These are phyloP conservation scores for Passiflora organensis DNA, from an alignment of 345 rosid genomes.

Conservation along the genomic window DNA sequence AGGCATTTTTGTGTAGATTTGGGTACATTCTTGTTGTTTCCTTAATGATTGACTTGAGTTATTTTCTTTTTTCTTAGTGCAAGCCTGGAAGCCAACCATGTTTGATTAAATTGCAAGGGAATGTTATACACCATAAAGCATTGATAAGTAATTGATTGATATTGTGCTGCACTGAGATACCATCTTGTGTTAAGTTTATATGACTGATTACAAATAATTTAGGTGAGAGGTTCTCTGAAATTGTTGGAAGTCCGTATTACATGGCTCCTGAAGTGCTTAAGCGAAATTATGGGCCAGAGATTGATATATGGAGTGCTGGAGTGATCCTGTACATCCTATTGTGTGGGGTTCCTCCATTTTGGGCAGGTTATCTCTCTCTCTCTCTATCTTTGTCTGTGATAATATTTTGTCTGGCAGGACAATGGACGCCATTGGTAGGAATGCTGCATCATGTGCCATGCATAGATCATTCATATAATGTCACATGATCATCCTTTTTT, in stretches of 20 bases:
- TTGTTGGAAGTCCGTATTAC: conserved; percentile 98
- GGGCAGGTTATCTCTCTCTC: conserved; percentile 70
- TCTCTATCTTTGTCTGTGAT: conserved; percentile 6
- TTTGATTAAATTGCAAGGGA: too few relatives aligned
- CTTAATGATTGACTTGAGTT: too few relatives aligned
- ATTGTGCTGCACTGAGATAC: neutral
- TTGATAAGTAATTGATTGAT: neutral
- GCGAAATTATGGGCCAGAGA: conserved; percentile 93
- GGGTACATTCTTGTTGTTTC: too few relatives aligned
- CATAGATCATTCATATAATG: too few relatives aligned
- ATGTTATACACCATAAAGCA: too few relatives aligned
- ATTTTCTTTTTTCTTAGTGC: neutral
- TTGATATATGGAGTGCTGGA: conserved; percentile 99
- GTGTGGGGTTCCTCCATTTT: conserved; percentile 99
- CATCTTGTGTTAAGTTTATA: neutral
- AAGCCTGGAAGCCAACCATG: too few relatives aligned
- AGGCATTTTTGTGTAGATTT: too few relatives aligned
- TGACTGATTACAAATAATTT: conserved; percentile 15
- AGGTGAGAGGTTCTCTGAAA: conserved; percentile 97
- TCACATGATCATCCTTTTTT: too few relatives aligned
- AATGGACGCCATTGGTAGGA: neutral
- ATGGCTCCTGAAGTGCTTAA: conserved; percentile 99
- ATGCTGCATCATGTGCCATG: neutral
- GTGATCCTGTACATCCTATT: conserved; percentile 90
- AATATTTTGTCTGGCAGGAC: neutral